A percentile compares a stretch with the other conserved stretches of the same genome.
These are phyloP conservation scores for Pythium dissotocum DNA, from an alignment of 352 stramenopile species.

Conservation along the genomic window DNA sequence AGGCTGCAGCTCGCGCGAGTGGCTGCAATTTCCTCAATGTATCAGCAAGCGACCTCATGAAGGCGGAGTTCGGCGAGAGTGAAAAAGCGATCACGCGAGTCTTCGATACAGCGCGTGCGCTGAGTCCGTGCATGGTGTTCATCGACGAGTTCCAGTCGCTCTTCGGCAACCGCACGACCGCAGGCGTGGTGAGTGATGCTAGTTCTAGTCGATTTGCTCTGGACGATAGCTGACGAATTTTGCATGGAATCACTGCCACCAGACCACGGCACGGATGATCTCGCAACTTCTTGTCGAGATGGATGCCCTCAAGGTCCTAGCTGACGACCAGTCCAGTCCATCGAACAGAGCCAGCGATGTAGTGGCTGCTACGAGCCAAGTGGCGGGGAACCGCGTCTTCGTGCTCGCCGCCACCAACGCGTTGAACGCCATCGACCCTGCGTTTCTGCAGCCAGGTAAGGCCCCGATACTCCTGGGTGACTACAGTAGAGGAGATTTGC, in stretches of 20 bases:
- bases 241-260: neutral
- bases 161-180: slow-evolving; percentile 76
- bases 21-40: slow-evolving; percentile 87
- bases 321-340: slow-evolving; percentile 31
- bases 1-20: slow-evolving; percentile 72
- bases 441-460: slow-evolving; percentile 79
- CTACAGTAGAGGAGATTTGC: neutral
- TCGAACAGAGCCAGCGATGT: neutral
- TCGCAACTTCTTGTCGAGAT: slow-evolving; percentile 86
- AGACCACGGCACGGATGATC: slow-evolving; percentile 84
- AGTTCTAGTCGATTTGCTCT: neutral
- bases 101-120: slow-evolving; percentile 68
- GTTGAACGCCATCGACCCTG: slow-evolving; percentile 73
- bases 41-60: slow-evolving; percentile 77
- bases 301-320: slow-evolving; percentile 61
- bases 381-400: slow-evolving; percentile 57
- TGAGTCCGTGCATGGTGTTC: slow-evolving; percentile 87
- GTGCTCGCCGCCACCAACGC: slow-evolving; percentile 81
- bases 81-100: slow-evolving; percentile 75
- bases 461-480: too few species aligned
- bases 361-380: slow-evolving; percentile 4
- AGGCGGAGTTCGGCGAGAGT: slow-evolving; percentile 80
- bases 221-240: neutral
- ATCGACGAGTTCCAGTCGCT: slow-evolving; percentile 89
- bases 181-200: slow-evolving; percentile 41